A percentile compares a stretch with the other conserved stretches of the same genome.
phyloP scores from a whole-genome alignment of 441 rosid species.

The Erodium texanum region DNA sequence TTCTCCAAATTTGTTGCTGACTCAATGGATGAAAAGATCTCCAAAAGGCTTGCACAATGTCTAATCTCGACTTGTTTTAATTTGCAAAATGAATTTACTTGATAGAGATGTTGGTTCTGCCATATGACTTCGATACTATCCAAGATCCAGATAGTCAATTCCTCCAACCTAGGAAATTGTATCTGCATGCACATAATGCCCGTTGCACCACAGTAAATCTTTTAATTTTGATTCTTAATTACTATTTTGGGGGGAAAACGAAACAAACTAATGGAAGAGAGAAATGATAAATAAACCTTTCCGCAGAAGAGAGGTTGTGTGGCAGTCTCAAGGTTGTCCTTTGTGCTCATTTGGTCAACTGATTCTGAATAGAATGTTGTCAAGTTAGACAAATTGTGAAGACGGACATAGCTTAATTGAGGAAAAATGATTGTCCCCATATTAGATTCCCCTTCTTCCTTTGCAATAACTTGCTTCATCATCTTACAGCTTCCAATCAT shows the following conservation, averaged over 20 bases:
- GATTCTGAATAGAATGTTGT: slow-evolving; percentile 7
- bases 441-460: no score
- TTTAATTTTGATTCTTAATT: no score
- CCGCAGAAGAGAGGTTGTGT: neutral
- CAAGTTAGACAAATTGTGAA: slow-evolving; percentile 15
- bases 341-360: neutral
- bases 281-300: neutral
- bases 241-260: neutral
- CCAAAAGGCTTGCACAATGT: no score
- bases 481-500: no score
- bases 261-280: neutral
- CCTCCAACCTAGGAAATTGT: neutral
- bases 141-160: neutral
- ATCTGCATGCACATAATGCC: neutral
- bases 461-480: no score
- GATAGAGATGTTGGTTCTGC: neutral
- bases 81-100: neutral
- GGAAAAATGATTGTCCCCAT: neutral
- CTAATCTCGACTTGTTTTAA: neutral
- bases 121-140: neutral
- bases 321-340: neutral
- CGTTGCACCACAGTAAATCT: neutral
- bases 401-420: neutral
- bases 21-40: no score
- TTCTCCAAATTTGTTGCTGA: no score